Base-by-base conservation (phyloP, 2,329 filamentous ascomycete genomes). In the Colletotrichum eleusines region DNA sequence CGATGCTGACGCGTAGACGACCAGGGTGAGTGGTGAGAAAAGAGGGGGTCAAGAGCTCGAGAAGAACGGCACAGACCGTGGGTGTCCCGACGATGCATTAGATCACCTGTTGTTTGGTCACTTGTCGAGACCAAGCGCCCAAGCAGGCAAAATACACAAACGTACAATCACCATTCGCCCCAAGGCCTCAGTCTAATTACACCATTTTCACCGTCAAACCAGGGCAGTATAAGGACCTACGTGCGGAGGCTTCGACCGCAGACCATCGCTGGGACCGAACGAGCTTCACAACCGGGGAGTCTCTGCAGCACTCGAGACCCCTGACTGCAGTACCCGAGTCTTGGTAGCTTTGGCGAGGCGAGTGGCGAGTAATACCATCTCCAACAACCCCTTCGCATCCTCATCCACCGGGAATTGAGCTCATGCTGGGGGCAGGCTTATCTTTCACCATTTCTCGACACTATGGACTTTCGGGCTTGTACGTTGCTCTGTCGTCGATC, bases 1-100 rank as follows among this genome's bases (percentile, higher is more conserved):
- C 54, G 46, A 69, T 61, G 55, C 50, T 62, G 67, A 66, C 67
- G 55, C 57, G 63, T 42, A 62, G 65, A 23, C 51, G 18, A 55
- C 33, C 33, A 26, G 55, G 63, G 42, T 58, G 44, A 23, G 40
- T 50, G 46, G 35, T 48, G 42, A 59, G 35, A 38, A 59, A 58
- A 35, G 31, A 51, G 63, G 50, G 54, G 38, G 46, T 18, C 31
- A 31, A 16, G 44, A 35, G 28, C 28, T 54, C 35, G 14, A 18
- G 26, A n/a, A 18, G 57, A 55, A 31, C 12, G 51, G 51, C 40
- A 58, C 40, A 64, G n/a, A 58, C 14, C 62, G n/a, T 26, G n/a
- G 12, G 33, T 57, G n/a, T 57, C n/a, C n/a, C 7, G 5, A 3
- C n/a, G 33, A 57, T 57, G 12, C 35, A 18, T 16, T 40, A n/a